Evolutionary conservation across 148 eudicot genomes (phyloP).

Genomic region (Euryodendron excelsum): DNA sequence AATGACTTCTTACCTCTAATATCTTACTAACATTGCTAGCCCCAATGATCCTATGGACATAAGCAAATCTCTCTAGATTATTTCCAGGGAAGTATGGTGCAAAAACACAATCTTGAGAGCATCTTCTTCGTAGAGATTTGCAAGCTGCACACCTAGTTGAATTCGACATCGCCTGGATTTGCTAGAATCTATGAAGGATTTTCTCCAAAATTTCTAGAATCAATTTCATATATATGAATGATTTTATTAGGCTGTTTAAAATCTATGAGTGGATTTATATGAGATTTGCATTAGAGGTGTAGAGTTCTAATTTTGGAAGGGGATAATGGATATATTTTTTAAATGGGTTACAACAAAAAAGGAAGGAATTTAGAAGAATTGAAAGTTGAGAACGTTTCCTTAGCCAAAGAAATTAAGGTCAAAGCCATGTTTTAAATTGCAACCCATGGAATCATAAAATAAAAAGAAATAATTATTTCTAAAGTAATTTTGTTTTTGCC

Average conservation of each 20-base stretch:
- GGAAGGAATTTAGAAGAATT: neutral
- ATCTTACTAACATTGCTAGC: conserved; percentile 46
- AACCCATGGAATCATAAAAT: too few species aligned
- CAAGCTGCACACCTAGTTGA: conserved; percentile 55
- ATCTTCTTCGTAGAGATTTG: conserved; percentile 40
- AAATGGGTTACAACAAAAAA: neutral
- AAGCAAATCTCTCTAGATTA: conserved; percentile 38
- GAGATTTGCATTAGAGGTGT: neutral
- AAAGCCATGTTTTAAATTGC: too few species aligned
- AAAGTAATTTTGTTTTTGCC: too few species aligned
- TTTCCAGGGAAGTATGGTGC: conserved; percentile 35
- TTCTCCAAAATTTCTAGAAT: neutral
- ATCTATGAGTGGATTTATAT: conserved; percentile 11
- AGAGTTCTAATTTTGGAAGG: conserved; percentile 12
- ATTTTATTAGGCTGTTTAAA: conserved; percentile 1
- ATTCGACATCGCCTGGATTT: conserved; percentile 28
- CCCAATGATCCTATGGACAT: conserved; percentile 49
- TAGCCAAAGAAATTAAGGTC: neutral
- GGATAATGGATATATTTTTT: conserved; percentile 17
- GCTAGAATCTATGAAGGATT: conserved; percentile 14
- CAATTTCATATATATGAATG: neutral
- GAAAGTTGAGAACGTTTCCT: neutral
- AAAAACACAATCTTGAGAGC: conserved; percentile 49
- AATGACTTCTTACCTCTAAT: conserved; percentile 28
- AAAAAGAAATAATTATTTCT: too few species aligned